Conservation (phyloP, 148 eudicot genomes). For the Bassia scoparia region DNA sequence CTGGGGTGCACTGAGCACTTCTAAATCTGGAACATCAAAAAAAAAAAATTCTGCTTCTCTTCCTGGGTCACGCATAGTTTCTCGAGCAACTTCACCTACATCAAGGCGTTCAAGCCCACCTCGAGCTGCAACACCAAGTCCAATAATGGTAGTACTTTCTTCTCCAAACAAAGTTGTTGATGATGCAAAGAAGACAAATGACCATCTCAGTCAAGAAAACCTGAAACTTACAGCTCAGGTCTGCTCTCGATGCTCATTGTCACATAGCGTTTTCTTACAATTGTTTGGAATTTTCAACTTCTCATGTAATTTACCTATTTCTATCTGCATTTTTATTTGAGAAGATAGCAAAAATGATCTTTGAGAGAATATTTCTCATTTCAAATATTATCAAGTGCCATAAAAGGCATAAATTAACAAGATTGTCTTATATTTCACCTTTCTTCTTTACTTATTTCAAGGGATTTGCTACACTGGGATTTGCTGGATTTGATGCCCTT, state of each 20-base stretch:
- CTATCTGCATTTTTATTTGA: too few relatives aligned
- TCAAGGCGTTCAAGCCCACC: conserved; percentile 52
- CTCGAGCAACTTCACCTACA: conserved; percentile 57
- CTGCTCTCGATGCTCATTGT: too few relatives aligned
- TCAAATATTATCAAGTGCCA: too few relatives aligned
- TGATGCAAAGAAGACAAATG: conserved; percentile 42
- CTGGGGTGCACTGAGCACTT: conserved; percentile 34
- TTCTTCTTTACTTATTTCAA: too few relatives aligned
- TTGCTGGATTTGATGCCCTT: neutral
- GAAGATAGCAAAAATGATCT: too few relatives aligned
- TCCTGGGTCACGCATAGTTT: conserved; percentile 48
- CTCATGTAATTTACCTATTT: too few relatives aligned
- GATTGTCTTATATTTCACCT: too few relatives aligned
- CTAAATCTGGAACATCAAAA: conserved; percentile 38
- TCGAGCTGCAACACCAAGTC: conserved; percentile 38
- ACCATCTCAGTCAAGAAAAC: conserved; percentile 46
- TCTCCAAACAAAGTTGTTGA: conserved; percentile 32
- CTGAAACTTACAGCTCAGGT: conserved; percentile 55
- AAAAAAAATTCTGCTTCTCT: conserved; percentile 45
- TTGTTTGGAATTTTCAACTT: too few relatives aligned
- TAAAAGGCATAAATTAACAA: too few relatives aligned
- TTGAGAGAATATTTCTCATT: too few relatives aligned
- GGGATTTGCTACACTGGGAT: too few relatives aligned
- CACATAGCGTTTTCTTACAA: too few relatives aligned
- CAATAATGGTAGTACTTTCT: conserved; percentile 34